phyloP scores from a whole-genome alignment of 2,329 filamentous ascomycete genomes.

The Arthrobotrys megalospora region DNA sequence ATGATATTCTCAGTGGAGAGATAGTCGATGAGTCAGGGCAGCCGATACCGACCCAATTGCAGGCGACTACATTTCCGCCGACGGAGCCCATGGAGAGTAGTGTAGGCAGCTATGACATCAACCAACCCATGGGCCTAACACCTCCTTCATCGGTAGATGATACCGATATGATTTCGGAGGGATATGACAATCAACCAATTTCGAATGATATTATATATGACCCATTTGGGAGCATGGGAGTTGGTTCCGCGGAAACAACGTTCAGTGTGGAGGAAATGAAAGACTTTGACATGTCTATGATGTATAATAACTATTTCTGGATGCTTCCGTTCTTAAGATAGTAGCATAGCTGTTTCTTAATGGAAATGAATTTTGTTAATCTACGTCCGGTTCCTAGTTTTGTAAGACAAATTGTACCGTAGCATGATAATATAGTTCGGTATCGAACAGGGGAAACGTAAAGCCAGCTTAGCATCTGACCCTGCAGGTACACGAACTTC shows the following conservation, averaged over 20 bases:
- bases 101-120: not conserved
- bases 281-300: slow-evolving; percentile 45
- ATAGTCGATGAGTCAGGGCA: not conserved
- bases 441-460: no score
- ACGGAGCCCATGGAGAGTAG: not conserved
- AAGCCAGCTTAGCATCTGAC: no score
- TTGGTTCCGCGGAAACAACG: not conserved
- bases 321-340: slow-evolving; percentile 29
- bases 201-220: not conserved
- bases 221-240: not conserved
- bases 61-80: not conserved
- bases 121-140: not conserved
- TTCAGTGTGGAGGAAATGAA: slow-evolving; percentile 27
- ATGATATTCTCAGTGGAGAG: slow-evolving; percentile 19
- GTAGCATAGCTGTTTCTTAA: not conserved
- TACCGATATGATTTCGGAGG: slow-evolving; percentile 11
- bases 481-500: no score
- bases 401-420: not conserved
- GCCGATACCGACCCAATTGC: not conserved
- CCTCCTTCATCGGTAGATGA: slow-evolving; percentile 1
- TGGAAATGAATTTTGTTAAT: not conserved
- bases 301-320: slow-evolving; percentile 42
- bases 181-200: not conserved
- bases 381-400: no score
- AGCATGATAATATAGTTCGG: not conserved